Evolutionary conservation across 2,329 filamentous ascomycete genomes (phyloP), one percentile per base, ranked within the genome.

Genomic region (Penicillium griseofulvum): DNA sequence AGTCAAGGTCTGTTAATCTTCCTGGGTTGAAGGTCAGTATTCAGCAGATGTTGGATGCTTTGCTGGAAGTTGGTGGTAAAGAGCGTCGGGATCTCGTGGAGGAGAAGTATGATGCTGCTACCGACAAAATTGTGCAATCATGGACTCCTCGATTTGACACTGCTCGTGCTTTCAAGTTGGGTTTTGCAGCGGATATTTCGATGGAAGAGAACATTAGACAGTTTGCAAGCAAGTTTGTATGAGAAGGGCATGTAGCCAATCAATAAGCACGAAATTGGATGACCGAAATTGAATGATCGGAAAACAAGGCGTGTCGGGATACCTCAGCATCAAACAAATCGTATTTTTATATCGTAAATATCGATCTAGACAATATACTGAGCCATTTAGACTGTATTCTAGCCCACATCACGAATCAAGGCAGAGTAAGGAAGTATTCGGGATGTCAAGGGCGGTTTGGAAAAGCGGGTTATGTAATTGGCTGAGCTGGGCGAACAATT

Each of bases 111-210:
- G 79, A 84, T 62, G 76, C 77, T 29, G 79, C 73, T 24, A 73
- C 82, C 55, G 83, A 85, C 70, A 74, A 75, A 60, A 84, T 87
- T 55, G 70, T 87, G 68, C 77, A 82, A 60, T 83, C 82, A 56
- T 87, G 84, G 84, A 80, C 82, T 11, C 78, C 80, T 56, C 78
- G 80, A 52, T 81, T 85, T 63, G 81, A 85, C 63, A 80, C 73
- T 8, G 67, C 72, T 1, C 78, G 80, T 57, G 86, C 85, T 4
- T 74, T 77, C 55, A 68, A 72, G 9, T 67, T 88, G 64, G 74
- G 76, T 5, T 78, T 78, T 58, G 62, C 64, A 45, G 71, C 69
- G 46, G 76, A 78, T 66, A 67, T 75, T 48, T 62, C 74, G 0
- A 71, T 78, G 60, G 55, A 69, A 52, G 72, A 75, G 53, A 76